Conservation (phyloP, 2,329 filamentous ascomycete species). For the Aspergillus oerlinghausenensis region DNA sequence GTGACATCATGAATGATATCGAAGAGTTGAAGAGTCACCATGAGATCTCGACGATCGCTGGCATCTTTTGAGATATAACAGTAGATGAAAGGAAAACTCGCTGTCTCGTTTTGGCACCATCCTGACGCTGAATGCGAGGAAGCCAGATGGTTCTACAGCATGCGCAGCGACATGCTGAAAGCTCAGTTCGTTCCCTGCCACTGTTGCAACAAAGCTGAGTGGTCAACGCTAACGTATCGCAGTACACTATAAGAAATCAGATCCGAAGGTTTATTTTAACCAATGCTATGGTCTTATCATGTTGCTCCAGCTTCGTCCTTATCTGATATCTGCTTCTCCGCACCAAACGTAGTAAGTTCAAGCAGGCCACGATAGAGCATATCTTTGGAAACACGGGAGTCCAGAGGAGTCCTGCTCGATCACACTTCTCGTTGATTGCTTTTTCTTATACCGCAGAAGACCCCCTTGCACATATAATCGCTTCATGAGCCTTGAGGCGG, state of each 20-base stretch:
- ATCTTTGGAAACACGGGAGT: conserved; percentile 2
- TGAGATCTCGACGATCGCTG: too few relatives aligned
- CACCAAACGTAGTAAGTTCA: conserved; percentile 23
- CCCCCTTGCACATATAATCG: neutral
- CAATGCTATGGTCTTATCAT: neutral
- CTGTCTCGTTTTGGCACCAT: too few relatives aligned
- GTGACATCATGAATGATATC: too few relatives aligned
- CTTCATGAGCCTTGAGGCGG: neutral
- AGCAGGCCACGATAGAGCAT: conserved; percentile 7
- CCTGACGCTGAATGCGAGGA: too few relatives aligned
- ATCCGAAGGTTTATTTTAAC: neutral
- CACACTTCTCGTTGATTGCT: neutral
- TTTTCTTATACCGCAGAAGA: neutral
- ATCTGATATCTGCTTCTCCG: conserved; percentile 15
- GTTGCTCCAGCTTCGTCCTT: neutral
- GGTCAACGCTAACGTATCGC: neutral
- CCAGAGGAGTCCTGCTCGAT: neutral
- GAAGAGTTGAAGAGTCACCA: too few relatives aligned
- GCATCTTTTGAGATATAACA: too few relatives aligned
- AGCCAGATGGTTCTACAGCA: too few relatives aligned
- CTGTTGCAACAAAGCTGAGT: neutral
- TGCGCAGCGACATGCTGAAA: too few relatives aligned
- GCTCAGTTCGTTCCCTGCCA: neutral
- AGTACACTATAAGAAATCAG: neutral
- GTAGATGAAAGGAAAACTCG: too few relatives aligned